Conservation (phyloP, 768 basidiomycete species). For the Jaapia argillacea region DNA sequence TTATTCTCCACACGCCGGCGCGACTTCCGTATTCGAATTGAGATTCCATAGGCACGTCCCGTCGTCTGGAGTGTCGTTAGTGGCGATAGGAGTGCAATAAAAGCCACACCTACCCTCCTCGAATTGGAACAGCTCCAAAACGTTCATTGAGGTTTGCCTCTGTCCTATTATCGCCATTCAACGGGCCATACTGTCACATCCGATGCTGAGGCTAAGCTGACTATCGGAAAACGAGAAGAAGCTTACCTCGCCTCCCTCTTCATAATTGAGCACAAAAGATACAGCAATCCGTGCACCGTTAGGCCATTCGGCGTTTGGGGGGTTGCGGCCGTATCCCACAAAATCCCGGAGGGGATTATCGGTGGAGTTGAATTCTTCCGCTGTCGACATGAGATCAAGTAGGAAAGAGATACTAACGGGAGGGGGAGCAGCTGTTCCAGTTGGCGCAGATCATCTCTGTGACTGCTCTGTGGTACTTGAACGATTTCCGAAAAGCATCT, state of each 20-base stretch:
- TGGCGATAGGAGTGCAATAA: neutral
- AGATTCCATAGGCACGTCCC: neutral
- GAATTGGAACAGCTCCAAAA: neutral
- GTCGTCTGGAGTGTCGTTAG: neutral
- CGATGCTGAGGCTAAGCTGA: neutral
- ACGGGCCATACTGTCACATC: neutral
- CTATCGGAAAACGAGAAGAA: neutral
- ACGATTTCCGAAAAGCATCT: neutral
- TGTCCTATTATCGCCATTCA: neutral
- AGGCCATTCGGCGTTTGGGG: slow-evolving; percentile 8
- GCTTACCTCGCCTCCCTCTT: slow-evolving; percentile 6
- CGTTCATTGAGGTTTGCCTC: neutral
- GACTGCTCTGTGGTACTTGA: too few species aligned
- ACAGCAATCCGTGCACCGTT: slow-evolving; percentile 7
- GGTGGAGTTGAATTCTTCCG: slow-evolving; percentile 1
- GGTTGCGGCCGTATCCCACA: slow-evolving; percentile 5
- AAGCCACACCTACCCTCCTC: neutral
- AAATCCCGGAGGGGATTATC: slow-evolving; percentile 7
- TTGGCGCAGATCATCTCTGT: too few species aligned
- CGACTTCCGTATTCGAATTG: slow-evolving; percentile 6
- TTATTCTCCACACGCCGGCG: slow-evolving; percentile 7
- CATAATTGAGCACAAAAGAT: slow-evolving; percentile 5
- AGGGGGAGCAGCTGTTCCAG: too few species aligned
- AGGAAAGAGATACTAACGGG: too few species aligned
- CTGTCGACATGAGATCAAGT: too few species aligned